Conservation (phyloP, 140 eudicot genomes). For the Ambrosia hybrid region DNA sequence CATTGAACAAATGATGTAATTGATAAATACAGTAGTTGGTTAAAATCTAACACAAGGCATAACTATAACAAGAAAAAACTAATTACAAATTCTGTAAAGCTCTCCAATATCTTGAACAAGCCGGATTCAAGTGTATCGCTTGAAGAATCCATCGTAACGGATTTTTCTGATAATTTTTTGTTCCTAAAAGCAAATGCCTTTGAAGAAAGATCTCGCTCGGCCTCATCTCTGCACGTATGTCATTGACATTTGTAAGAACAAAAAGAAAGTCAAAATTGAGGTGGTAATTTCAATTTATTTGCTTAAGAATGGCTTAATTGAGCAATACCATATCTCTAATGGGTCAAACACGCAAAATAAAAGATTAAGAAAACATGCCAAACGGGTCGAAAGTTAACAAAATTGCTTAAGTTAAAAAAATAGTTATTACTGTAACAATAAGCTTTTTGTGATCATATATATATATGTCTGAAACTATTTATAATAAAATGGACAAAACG, state of each 20-base stretch:
- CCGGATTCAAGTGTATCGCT: conserved; percentile 85
- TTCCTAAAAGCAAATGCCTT: conserved; percentile 68
- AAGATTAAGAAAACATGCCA: background rate
- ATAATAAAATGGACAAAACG: background rate
- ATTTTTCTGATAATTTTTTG: conserved; percentile 28
- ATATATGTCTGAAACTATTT: background rate
- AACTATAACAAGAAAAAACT: background rate
- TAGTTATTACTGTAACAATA: background rate
- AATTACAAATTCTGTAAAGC: conserved; percentile 39
- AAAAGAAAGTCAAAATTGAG: background rate
- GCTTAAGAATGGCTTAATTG: background rate
- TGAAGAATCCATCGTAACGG: conserved; percentile 66
- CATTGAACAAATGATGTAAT: background rate
- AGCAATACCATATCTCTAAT: background rate
- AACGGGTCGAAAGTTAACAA: background rate
- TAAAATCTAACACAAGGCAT: conserved; percentile 2
- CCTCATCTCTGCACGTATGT: conserved; percentile 51
- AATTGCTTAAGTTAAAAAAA: background rate
- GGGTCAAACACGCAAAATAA: conserved; percentile 2
- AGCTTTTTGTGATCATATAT: background rate
- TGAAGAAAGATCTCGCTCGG: conserved; percentile 83
- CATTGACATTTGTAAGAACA: background rate
- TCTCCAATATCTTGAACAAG: conserved; percentile 90
- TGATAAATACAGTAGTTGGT: background rate
- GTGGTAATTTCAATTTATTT: background rate